These are phyloP conservation scores for Coniochaeta sp. DNA, from an alignment of 2,329 filamentous ascomycete species.

Conservation along the genomic window DNA sequence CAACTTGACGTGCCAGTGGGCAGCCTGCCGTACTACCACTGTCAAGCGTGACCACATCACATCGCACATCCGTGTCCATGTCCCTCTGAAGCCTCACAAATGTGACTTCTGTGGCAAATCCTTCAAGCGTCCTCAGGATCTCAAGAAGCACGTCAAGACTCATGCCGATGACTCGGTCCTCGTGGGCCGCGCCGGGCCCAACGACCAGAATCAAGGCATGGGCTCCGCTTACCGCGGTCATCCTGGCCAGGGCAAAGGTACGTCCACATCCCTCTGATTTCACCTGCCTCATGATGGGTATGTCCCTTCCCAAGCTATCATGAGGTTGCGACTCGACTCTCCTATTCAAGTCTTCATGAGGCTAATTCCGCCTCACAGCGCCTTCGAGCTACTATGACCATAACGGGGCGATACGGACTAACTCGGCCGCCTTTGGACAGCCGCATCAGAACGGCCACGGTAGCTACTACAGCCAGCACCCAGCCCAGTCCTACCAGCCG, in stretches of 20 bases:
- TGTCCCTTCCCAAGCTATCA: too few relatives aligned
- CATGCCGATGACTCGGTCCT: slow-evolving; percentile 91
- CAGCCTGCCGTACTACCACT: slow-evolving; percentile 88
- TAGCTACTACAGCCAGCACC: slow-evolving; percentile 55
- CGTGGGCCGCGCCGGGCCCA: slow-evolving; percentile 35
- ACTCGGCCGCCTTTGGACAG: slow-evolving; percentile 43
- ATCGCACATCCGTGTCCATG: slow-evolving; percentile 95
- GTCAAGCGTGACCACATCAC: slow-evolving; percentile 99
- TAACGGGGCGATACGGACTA: slow-evolving; percentile 55
- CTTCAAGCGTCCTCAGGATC: slow-evolving; percentile 96
- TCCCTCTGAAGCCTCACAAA: slow-evolving; percentile 98
- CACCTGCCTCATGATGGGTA: neutral
- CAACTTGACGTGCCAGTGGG: slow-evolving; percentile 96
- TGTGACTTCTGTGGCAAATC: slow-evolving; percentile 98
- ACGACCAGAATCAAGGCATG: slow-evolving; percentile 45
- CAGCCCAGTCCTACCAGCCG: slow-evolving; percentile 51
- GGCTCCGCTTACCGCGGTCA: slow-evolving; percentile 45
- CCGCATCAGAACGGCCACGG: slow-evolving; percentile 48
- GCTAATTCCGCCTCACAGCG: slow-evolving; percentile 40
- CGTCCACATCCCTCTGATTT: slow-evolving; percentile 20
- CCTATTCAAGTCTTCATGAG: too few relatives aligned
- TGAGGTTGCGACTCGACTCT: too few relatives aligned
- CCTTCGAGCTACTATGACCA: slow-evolving; percentile 58
- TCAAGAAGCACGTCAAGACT: slow-evolving; percentile 99
- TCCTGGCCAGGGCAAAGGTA: slow-evolving; percentile 40